Evolutionary conservation across 345 rosid species (phyloP).

Genomic region (Raphanus raphanistrum): DNA sequence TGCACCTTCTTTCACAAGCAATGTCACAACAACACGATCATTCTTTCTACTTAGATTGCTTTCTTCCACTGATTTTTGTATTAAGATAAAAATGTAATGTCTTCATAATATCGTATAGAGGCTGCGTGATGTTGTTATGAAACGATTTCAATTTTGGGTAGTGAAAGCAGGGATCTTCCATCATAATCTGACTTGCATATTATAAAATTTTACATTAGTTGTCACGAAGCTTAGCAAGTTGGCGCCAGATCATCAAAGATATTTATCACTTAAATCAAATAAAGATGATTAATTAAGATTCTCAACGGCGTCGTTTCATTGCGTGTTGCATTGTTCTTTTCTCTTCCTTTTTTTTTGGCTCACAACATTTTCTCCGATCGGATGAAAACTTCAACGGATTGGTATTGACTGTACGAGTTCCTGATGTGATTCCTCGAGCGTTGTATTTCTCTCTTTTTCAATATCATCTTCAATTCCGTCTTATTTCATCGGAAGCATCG

Average conservation of each 20-base stretch:
- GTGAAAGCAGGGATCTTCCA: too few relatives aligned
- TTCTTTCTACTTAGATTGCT: too few relatives aligned
- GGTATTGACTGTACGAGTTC: not conserved
- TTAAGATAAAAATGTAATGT: too few relatives aligned
- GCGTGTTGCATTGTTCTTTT: not conserved
- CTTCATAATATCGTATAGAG: too few relatives aligned
- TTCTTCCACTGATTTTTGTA: too few relatives aligned
- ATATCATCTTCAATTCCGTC: not conserved
- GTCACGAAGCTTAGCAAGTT: not conserved
- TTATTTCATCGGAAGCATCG: conserved; percentile 14
- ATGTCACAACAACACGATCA: too few relatives aligned
- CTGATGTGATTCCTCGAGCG: conserved; percentile 1
- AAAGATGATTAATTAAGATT: not conserved
- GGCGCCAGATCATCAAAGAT: not conserved
- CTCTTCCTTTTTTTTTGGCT: not conserved
- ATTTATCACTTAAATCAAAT: not conserved
- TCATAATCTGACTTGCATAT: not conserved
- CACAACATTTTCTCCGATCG: conserved; percentile 14
- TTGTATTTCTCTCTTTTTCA: not conserved
- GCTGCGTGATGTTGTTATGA: too few relatives aligned
- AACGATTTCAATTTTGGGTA: too few relatives aligned
- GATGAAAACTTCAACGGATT: conserved; percentile 25
- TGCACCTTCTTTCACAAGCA: too few relatives aligned
- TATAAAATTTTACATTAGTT: too few relatives aligned
- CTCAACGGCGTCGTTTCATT: conserved; percentile 24